Base-by-base conservation (phyloP, 83 land plant species). In the Diphasiastrum complanatum region DNA sequence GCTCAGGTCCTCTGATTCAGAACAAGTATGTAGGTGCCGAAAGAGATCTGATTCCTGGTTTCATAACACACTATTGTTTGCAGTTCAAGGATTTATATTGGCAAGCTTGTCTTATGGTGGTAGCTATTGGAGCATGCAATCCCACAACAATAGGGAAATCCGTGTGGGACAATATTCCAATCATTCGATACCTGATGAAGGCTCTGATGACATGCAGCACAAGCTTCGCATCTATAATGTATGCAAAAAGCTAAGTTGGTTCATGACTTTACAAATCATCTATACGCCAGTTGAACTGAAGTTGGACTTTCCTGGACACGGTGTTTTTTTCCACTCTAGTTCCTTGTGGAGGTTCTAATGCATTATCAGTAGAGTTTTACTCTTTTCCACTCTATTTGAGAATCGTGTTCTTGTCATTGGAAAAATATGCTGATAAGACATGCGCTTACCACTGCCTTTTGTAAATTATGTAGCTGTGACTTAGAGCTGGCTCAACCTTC, bases 61-160 rank as follows among this genome's bases (percentile, higher is more conserved):
- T 8, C 43, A 40, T 40, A 16, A n/a, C n/a, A n/a, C n/a, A n/a
- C n/a, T n/a, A n/a, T n/a, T n/a, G n/a, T 34, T 10, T 69, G 6
- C 63, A 75, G 78, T 43, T 40, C 36, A 75, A 71, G 58, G 78
- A 72, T 45, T 56, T 59, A 60, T 75, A 75, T 48, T 75, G 78
- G 76, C 61, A 46, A 46, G 75, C 77, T 40, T 72, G 70, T 50
- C 38, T 75, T 19, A 77, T 75, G 32, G 40, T 75, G 49, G 64
- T 75, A 5, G 23, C 61, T 24, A 33, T 75, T 47, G 76, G 70
- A 23, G 78, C 65, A 14, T 71, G 56, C 57, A 75, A 75, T 71
- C 70, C 78, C 36, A 16, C 35, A 19, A 64, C 78, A 31, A 65
- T 75, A 60, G 78, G 78, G n/a, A 51, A 40, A 31, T 59, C 37